Evolutionary conservation across 2,329 filamentous ascomycete species (phyloP).

Genomic region (Botryotinia convoluta): DNA sequence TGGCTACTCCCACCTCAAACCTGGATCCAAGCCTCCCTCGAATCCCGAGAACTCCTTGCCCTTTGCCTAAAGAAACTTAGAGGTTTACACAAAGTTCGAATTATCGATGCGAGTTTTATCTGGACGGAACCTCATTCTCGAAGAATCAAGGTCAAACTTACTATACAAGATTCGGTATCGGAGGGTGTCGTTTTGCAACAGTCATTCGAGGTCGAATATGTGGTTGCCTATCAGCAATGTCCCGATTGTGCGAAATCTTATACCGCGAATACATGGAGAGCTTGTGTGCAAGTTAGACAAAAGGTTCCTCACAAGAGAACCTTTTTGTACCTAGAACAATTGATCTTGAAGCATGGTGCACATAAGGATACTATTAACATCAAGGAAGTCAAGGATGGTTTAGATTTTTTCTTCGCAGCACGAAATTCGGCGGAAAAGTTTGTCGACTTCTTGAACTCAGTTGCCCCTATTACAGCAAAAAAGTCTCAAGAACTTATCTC

Average conservation of each 20-base stretch:
- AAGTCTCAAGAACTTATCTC: constrained; percentile 93
- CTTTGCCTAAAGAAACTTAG: constrained; percentile 86
- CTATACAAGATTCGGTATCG: constrained; percentile 70
- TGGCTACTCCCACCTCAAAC: constrained; percentile 84
- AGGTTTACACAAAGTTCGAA: constrained; percentile 83
- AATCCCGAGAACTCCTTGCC: constrained; percentile 89
- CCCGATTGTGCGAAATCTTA: constrained; percentile 94
- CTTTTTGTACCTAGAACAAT: constrained; percentile 81
- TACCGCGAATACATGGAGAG: constrained; percentile 93
- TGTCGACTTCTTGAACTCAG: constrained; percentile 83
- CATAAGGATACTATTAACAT: constrained; percentile 96
- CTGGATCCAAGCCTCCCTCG: constrained; percentile 81
- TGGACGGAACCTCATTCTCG: constrained; percentile 98
- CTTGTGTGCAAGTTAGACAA: constrained; percentile 89
- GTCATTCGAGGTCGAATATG: constrained; percentile 89
- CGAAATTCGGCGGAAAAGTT: constrained; percentile 91
- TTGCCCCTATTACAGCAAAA: constrained; percentile 74
- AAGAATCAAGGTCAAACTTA: constrained; percentile 91
- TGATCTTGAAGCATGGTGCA: constrained; percentile 90
- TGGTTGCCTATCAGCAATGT: constrained; percentile 89
- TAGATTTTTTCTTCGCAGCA: constrained; percentile 92
- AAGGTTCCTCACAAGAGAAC: constrained; percentile 95
- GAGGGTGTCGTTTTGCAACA: constrained; percentile 76
- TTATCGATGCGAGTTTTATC: constrained; percentile 94
- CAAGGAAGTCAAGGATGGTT: constrained; percentile 91